phyloP scores from a whole-genome alignment of 768 basidiomycete genomes.

The Gloeophyllum trabeum region DNA sequence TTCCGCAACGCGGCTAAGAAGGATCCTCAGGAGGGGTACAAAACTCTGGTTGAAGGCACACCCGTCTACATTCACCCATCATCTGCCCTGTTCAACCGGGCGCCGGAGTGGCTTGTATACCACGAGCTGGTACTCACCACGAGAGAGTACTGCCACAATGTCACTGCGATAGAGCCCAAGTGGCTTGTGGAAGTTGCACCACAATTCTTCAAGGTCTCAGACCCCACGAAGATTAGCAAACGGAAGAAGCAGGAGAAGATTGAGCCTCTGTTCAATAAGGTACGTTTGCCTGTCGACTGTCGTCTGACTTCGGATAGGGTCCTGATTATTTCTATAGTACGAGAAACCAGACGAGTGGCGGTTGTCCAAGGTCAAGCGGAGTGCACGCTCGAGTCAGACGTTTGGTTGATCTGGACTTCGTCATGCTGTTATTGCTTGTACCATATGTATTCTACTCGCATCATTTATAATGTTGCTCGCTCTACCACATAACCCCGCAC shows the following conservation, averaged over 20 bases:
- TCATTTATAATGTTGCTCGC: too few relatives aligned
- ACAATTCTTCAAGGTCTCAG: conserved; percentile 97
- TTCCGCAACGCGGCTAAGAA: conserved; percentile 99
- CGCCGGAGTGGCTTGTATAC: conserved; percentile 93
- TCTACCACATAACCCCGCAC: too few relatives aligned
- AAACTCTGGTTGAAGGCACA: conserved; percentile 95
- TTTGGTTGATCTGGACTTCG: conserved; percentile 46
- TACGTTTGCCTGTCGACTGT: conserved; percentile 9
- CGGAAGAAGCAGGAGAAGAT: conserved; percentile 96
- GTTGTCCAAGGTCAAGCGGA: conserved; percentile 83
- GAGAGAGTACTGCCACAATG: conserved; percentile 88
- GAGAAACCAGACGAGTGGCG: conserved; percentile 95
- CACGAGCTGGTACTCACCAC: conserved; percentile 95
- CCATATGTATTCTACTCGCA: too few relatives aligned
- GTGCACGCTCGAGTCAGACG: conserved; percentile 90
- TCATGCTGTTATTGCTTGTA: neutral
- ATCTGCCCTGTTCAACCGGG: conserved; percentile 91
- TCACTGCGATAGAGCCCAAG: conserved; percentile 93
- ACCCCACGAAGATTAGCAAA: conserved; percentile 95
- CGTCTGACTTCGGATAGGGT: neutral
- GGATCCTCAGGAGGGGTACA: conserved; percentile 96
- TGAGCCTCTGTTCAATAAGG: conserved; percentile 88
- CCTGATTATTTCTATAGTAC: conserved; percentile 29
- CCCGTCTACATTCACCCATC: conserved; percentile 98
- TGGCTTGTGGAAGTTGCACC: conserved; percentile 98